A percentile compares a stretch with the other conserved stretches of the same genome.
Evolutionary conservation across 148 eudicot species (phyloP).

Genomic region (Persicaria tinctoria): DNA sequence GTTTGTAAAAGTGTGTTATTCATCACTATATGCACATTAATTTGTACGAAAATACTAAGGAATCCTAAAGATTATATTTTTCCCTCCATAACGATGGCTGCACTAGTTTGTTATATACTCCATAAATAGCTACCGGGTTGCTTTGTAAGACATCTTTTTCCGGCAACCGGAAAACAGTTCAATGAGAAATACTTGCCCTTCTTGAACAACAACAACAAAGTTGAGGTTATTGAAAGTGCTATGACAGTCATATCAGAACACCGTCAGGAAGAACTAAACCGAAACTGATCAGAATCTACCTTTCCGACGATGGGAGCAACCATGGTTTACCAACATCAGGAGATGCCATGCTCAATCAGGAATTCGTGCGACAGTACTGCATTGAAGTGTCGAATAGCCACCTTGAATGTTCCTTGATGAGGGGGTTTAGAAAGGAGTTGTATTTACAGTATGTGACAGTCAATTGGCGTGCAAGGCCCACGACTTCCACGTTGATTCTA

Average conservation of each 20-base stretch:
- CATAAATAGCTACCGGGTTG: no score
- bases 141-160: no score
- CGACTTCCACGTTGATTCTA: conserved; percentile 80
- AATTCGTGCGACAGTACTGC: background rate
- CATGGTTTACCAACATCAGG: background rate
- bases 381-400: background rate
- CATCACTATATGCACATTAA: no score
- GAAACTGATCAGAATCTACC: background rate
- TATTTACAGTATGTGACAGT: background rate
- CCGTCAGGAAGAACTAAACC: background rate
- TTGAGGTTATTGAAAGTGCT: background rate
- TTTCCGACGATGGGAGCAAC: background rate
- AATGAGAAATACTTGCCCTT: no score
- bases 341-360: background rate
- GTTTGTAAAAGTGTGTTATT: no score
- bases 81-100: no score
- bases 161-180: no score
- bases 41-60: no score
- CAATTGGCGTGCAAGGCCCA: conserved; percentile 48
- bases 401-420: background rate
- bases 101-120: no score
- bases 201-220: no score
- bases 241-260: background rate
- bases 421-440: no score
- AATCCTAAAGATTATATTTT: no score